These are phyloP conservation scores for Lolium perenne DNA, from an alignment of 176 grass and related monocot genomes.

Conservation along the genomic window DNA sequence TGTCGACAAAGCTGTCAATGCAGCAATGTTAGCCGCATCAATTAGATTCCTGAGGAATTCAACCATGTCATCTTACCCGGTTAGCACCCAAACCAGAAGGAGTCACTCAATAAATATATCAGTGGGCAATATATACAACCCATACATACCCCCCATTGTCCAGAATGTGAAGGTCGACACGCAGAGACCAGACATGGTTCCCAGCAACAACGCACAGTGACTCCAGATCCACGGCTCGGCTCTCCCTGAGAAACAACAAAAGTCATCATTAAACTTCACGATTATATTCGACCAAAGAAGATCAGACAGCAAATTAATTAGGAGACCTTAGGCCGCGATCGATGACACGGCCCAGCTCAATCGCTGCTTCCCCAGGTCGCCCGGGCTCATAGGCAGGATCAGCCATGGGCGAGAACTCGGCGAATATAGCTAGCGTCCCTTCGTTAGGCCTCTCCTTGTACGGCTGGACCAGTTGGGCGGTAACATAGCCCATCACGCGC, in stretches of 20 bases:
- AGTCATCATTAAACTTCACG: neutral
- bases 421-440: constrained; percentile 81
- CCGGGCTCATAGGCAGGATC: constrained; percentile 85
- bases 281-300: too few relatives aligned
- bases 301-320: too few relatives aligned
- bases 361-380: constrained; percentile 65
- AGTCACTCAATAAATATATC: constrained; percentile 15
- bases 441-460: constrained; percentile 93
- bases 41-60: constrained; percentile 76
- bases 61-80: neutral
- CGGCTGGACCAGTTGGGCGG: constrained; percentile 75
- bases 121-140: neutral
- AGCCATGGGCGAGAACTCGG: constrained; percentile 97
- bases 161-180: constrained; percentile 91
- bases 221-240: constrained; percentile 92
- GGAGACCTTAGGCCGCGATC: constrained; percentile 92
- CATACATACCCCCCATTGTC: constrained; percentile 98
- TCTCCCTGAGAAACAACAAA: constrained; percentile 56
- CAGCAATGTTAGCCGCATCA: constrained; percentile 89
- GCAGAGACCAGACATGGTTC: constrained; percentile 87
- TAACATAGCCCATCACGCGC: constrained; percentile 78
- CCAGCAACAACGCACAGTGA: constrained; percentile 85
- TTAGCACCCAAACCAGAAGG: neutral
- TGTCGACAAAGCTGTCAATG: constrained; percentile 78
- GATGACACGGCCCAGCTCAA: constrained; percentile 85